These are phyloP conservation scores for Apiosordaria backusii DNA, from an alignment of 495 filamentous ascomycete species.

Conservation along the genomic window DNA sequence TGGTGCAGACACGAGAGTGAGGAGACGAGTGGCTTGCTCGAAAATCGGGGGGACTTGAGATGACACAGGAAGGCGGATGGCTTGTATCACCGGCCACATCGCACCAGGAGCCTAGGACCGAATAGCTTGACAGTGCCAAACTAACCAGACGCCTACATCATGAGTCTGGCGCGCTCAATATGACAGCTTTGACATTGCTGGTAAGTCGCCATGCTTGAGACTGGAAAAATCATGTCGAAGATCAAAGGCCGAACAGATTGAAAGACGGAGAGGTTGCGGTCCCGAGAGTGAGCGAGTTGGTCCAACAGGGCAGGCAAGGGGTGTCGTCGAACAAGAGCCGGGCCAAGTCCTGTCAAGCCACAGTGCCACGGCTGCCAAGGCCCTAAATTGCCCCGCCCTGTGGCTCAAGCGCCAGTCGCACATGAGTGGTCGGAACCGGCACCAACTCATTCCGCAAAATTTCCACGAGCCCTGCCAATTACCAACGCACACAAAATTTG, in stretches of 20 bases:
- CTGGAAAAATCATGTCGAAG: neutral
- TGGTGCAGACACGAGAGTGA: neutral
- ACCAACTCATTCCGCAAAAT: slow-evolving; percentile 34
- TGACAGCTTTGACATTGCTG: neutral
- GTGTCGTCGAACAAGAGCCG: neutral
- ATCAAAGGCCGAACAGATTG: neutral
- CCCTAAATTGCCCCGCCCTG: slow-evolving; percentile 12
- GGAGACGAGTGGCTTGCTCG: neutral
- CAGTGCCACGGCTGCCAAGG: neutral
- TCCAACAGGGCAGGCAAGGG: neutral
- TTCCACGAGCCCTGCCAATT: slow-evolving; percentile 38
- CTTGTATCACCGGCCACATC: neutral
- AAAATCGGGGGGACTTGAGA: neutral
- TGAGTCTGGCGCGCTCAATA: neutral
- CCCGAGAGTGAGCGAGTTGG: neutral
- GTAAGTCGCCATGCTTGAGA: neutral
- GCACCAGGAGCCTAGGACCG: no score
- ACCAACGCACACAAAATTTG: slow-evolving; percentile 37
- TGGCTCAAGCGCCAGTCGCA: slow-evolving; percentile 20
- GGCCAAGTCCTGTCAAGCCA: slow-evolving; percentile 3
- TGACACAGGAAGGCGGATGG: neutral
- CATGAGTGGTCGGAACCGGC: slow-evolving; percentile 27
- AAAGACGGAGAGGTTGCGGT: neutral
- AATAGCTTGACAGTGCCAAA: neutral
- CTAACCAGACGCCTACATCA: neutral